phyloP scores from a whole-genome alignment of 495 filamentous ascomycete species.

The Parmelia sp. region DNA sequence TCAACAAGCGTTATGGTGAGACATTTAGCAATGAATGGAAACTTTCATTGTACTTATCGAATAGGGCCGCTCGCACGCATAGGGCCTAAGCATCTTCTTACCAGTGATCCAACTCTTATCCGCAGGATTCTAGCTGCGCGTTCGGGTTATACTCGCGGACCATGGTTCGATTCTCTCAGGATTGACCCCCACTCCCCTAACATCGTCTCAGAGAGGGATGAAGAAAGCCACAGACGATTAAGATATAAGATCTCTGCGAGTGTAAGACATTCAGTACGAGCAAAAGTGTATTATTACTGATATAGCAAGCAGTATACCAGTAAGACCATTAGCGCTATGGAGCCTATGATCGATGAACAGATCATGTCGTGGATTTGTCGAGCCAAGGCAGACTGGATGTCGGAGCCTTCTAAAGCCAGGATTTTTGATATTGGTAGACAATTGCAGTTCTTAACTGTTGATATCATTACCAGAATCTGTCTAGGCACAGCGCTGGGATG shows the following conservation, averaged over 20 bases:
- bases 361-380: slow-evolving; percentile 29
- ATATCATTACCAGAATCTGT: slow-evolving; percentile 41
- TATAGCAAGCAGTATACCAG: slow-evolving; percentile 38
- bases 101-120: slow-evolving; percentile 33
- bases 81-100: slow-evolving; percentile 39
- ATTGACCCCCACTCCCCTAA: slow-evolving; percentile 33
- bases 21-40: neutral
- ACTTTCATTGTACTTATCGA: slow-evolving; percentile 1
- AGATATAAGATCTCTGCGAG: slow-evolving; percentile 34
- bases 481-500: slow-evolving; percentile 40
- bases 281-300: slow-evolving; percentile 1
- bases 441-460: slow-evolving; percentile 40
- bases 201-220: slow-evolving; percentile 33
- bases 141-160: slow-evolving; percentile 29
- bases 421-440: slow-evolving; percentile 38
- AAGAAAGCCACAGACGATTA: slow-evolving; percentile 30
- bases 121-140: slow-evolving; percentile 32
- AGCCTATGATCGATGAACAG: slow-evolving; percentile 30
- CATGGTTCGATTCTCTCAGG: slow-evolving; percentile 27
- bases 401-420: slow-evolving; percentile 19
- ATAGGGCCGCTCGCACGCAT: slow-evolving; percentile 38
- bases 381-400: slow-evolving; percentile 34
- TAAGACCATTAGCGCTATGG: slow-evolving; percentile 36
- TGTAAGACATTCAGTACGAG: slow-evolving; percentile 26
- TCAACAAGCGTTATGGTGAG: slow-evolving; percentile 16